These are phyloP conservation scores for Haplosporangium sp. DNA, from an alignment of 371 early-diverging fungal species.

Conservation along the genomic window DNA sequence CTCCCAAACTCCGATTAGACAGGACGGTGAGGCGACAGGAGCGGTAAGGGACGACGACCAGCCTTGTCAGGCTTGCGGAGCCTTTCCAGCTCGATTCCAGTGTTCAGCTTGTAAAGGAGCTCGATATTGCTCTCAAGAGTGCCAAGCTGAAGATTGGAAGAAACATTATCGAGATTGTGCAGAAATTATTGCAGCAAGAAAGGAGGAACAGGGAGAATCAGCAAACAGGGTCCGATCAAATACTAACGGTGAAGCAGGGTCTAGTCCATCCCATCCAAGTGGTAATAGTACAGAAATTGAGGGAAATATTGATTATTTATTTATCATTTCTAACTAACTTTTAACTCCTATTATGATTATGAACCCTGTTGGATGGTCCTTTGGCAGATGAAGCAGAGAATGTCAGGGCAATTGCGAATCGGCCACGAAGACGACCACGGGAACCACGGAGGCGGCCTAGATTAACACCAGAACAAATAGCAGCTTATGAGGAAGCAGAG, in stretches of 20 bases:
- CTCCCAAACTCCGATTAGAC: constrained; percentile 2
- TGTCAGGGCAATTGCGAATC: constrained; percentile 40
- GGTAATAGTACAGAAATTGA: neutral
- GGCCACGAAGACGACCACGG: constrained; percentile 48
- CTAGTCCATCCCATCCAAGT: neutral
- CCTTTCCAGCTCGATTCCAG: constrained; percentile 49
- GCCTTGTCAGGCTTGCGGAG: constrained; percentile 45
- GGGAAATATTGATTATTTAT: neutral
- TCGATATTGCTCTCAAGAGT: constrained; percentile 76
- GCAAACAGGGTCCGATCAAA: neutral
- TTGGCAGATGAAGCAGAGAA: constrained; percentile 33
- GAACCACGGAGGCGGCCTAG: constrained; percentile 39
- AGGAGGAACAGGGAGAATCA: constrained; percentile 28
- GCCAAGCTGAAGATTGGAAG: constrained; percentile 77
- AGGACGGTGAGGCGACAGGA: neutral
- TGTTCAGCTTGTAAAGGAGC: constrained; percentile 52
- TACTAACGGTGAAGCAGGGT: neutral
- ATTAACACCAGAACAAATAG: constrained; percentile 51
- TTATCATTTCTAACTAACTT: neutral
- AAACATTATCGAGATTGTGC: constrained; percentile 64
- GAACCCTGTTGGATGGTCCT: neutral
- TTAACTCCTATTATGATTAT: neutral
- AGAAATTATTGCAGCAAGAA: constrained; percentile 49
- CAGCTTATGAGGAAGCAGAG: constrained; percentile 58
- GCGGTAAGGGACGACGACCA: constrained; percentile 36